Evolutionary conservation across 768 basidiomycete species (phyloP), one percentile per base, ranked within the genome.

Genomic region (Gloeophyllum trabeum): DNA sequence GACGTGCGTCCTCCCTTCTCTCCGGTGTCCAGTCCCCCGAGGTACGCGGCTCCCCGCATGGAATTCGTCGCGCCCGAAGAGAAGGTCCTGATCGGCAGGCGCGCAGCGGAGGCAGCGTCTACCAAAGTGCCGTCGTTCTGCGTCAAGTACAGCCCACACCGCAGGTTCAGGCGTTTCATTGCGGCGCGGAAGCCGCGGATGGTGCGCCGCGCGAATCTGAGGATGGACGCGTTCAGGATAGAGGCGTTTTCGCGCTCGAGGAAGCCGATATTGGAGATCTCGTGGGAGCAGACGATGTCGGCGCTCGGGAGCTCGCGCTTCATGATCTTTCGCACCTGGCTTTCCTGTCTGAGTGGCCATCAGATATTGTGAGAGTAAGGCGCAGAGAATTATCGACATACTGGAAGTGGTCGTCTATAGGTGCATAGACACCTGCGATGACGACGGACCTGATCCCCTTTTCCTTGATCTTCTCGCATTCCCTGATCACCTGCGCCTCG

Each of bases 171-270:
- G 4, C 63, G 59, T 41, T 57, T 60, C 46, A 73, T 69, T 1
- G 77, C 75, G 1, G 55, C 58, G 48, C 71, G 56, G 55, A 80
- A 81, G 13, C 72, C 71, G 1, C 57, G 47, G 30, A 81, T 70
- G 1, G 77, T 78, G 38, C 61, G 63, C 39, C 65, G 67, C 0
- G 80, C 79, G 54, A 75, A 81, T 23, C 64, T 57, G 25, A 76
- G 64, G 49, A 81, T 69, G 2, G 79, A 73, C 1, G 78, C 78
- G 47, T 81, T 82, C 46, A 81, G 64, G 46, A 82, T 80, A 12
- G 76, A 58, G 0, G 81, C 80, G 43, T 82, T 81, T 52, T 81
- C 80, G 35, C 80, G 67, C 47, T 79, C 75, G 13, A 80, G 57
- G 40, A 81, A 62, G 24, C 76, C 75, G 19, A 78, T 62, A 51